phyloP scores from a whole-genome alignment of 305 asterid genomes.

The Coffea humblotiana region DNA sequence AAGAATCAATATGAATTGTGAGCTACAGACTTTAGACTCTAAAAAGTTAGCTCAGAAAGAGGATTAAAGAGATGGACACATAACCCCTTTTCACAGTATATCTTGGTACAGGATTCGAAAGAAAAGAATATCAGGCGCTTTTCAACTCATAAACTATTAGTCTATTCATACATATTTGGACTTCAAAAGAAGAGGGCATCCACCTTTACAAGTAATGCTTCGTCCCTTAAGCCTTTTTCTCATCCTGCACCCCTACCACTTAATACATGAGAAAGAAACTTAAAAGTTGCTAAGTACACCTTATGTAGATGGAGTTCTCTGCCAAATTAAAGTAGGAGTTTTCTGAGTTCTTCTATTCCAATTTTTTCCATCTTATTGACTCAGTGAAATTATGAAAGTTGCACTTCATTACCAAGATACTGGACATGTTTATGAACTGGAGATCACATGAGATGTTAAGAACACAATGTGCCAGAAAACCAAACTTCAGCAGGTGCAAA shows the following conservation, averaged over 20 bases:
- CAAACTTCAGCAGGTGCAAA: too few species aligned
- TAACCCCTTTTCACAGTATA: not conserved
- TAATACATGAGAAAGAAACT: not conserved
- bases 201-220: not conserved
- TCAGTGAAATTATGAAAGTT: too few species aligned
- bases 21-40: not conserved
- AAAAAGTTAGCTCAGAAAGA: not conserved
- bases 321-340: not conserved
- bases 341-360: too few species aligned
- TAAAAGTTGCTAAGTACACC: not conserved
- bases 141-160: not conserved
- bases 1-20: too few species aligned
- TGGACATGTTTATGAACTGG: too few species aligned
- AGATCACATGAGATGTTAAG: too few species aligned
- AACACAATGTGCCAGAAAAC: too few species aligned
- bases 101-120: not conserved
- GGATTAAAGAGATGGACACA: not conserved
- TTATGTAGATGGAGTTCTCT: too few species aligned
- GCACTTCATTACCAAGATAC: too few species aligned
- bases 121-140: not conserved
- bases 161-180: not conserved
- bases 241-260: not conserved
- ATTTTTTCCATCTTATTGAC: too few species aligned
- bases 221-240: not conserved
- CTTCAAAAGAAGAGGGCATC: not conserved